Evolutionary conservation across 2,329 filamentous ascomycete genomes (phyloP), one percentile per base, ranked within the genome.

Genomic region (Fusarium kyushuense): DNA sequence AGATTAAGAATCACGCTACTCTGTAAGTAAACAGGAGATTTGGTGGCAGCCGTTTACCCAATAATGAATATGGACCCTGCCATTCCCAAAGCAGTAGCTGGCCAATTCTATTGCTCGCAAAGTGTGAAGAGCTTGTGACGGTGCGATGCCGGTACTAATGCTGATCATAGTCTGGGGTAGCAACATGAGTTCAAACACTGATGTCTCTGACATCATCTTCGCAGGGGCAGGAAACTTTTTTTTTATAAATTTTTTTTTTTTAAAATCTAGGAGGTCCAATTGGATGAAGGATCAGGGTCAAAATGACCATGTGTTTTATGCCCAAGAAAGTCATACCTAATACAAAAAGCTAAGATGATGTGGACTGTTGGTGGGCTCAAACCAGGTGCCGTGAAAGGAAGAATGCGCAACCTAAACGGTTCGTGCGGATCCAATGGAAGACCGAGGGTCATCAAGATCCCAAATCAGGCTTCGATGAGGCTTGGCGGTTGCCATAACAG

Each of bases 201-300:
- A 38, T 14, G 12, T 45, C 53, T 54, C 56, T 71, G 65, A 69
- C 67, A 72, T 72, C 68, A 71, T 63, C 40, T 6, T 14, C 40
- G 48, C 30, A 60, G 53, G 61, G 47, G 38, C 17, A 11, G 16
- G 21, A 23, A 38, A 10, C 23, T 13, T 46, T 19, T 30, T 19
- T n/a, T 40, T 6, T n/a, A n/a, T n/a, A n/a, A n/a, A n/a, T n/a
- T n/a, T n/a, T n/a, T n/a, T n/a, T n/a, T n/a, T n/a, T n/a, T n/a
- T n/a, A n/a, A n/a, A n/a, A 30, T 17, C n/a, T 41, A 14, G 29
- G 16, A 38, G 41, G 21, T 33, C 38, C 36, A 43, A 36, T 58
- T 41, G 45, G 38, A 45, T 25, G 14, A 6, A 16, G 19, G 13
- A 35, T 38, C n/a, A 12, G 47, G 40, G 40, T 63, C 19, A 16